phyloP scores from a whole-genome alignment of 2,329 filamentous ascomycete species.

The Pseudogymnoascus sp. region DNA sequence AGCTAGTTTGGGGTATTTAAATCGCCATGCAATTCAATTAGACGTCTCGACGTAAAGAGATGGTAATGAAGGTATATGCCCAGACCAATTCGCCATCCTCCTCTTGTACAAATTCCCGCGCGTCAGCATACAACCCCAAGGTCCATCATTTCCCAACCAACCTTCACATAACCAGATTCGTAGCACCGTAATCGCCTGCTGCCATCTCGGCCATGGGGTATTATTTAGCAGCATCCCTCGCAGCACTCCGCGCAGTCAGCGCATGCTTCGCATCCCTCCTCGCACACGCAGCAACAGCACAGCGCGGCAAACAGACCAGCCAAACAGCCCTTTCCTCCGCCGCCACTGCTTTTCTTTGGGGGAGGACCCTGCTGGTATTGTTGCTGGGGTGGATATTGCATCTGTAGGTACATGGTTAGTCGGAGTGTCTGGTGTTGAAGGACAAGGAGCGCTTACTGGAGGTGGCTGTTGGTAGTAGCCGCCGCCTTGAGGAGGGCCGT shows the following conservation, averaged over 20 bases:
- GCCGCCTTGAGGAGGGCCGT: conserved; percentile 12
- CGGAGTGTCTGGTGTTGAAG: not conserved
- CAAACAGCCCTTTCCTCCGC: conserved; percentile 35
- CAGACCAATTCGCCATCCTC: not conserved
- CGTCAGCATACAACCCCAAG: not conserved
- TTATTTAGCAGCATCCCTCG: conserved; percentile 23
- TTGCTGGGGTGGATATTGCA: conserved; percentile 35
- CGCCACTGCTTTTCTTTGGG: conserved; percentile 29
- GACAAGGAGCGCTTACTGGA: conserved; percentile 13
- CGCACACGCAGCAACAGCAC: conserved; percentile 44
- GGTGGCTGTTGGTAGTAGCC: conserved; percentile 16
- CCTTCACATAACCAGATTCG: not conserved
- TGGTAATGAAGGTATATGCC: not conserved
- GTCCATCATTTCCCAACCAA: not conserved
- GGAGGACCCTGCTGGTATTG: conserved; percentile 38
- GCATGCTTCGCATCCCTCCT: conserved; percentile 43
- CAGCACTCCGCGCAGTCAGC: conserved; percentile 33
- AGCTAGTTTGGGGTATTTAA: not conserved
- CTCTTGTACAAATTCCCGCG: not conserved
- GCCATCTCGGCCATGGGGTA: not conserved
- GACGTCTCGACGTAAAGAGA: not conserved
- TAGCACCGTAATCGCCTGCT: not conserved
- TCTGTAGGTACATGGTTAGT: conserved; percentile 29
- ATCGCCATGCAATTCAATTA: not conserved
- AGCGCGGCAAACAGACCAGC: conserved; percentile 39